Evolutionary conservation across 768 basidiomycete species (phyloP).

Genomic region (Hypholoma sublateritium): DNA sequence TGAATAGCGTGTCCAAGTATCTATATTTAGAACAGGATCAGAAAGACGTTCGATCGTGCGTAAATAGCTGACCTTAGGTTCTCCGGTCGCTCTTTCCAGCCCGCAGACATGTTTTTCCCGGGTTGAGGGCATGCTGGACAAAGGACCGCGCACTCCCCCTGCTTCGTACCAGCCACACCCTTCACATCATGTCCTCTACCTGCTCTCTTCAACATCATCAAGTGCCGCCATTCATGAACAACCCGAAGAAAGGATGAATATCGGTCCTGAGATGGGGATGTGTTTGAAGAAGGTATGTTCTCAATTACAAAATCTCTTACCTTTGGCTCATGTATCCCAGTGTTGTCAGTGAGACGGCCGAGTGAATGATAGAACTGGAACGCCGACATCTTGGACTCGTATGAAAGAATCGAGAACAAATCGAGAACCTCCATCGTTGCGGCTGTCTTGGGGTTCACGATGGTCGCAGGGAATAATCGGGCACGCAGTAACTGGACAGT

Average conservation of each 20-base stretch:
- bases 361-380: no score
- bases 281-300: not conserved
- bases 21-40: not conserved
- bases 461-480: not conserved
- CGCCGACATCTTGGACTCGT: no score
- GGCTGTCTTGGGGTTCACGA: not conserved
- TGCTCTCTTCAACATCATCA: not conserved
- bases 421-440: no score
- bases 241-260: not conserved
- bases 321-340: no score
- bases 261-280: not conserved
- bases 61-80: conserved; percentile 1
- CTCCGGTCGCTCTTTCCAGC: conserved; percentile 13
- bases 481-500: not conserved
- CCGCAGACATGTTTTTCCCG: conserved; percentile 15
- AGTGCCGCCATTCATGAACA: not conserved
- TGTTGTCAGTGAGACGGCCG: no score
- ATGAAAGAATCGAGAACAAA: no score
- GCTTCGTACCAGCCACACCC: conserved; percentile 11
- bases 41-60: not conserved
- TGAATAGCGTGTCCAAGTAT: conserved; percentile 27
- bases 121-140: conserved; percentile 26
- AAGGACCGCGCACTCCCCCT: conserved; percentile 18
- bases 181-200: not conserved
- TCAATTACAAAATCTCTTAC: not conserved